Conservation (phyloP, 176 grass and related monocot genomes). For the Cenchrus purpureus region DNA sequence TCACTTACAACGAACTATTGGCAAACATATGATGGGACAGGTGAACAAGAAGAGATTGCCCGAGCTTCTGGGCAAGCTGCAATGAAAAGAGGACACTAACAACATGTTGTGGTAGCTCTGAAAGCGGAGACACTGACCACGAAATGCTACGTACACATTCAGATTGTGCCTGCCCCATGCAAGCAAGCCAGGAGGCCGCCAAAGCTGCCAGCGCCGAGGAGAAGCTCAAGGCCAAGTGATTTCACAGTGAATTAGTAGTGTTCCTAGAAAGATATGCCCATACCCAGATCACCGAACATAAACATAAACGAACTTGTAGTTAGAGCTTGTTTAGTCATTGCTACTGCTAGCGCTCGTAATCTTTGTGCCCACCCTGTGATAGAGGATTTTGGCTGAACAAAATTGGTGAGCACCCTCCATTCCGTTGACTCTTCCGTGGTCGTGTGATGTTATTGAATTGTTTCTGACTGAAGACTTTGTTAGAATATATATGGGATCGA, state of each 20-base stretch:
- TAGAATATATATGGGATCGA: not conserved
- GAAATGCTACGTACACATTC: too few species aligned
- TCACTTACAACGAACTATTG: too few species aligned
- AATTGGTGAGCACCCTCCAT: not conserved
- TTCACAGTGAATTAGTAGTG: not conserved
- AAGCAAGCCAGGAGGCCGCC: conserved; percentile 19
- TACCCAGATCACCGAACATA: not conserved
- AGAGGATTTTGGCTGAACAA: not conserved
- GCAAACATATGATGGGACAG: too few species aligned
- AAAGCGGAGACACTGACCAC: too few species aligned
- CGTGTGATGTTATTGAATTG: too few species aligned
- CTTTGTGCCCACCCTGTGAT: not conserved
- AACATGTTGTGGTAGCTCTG: too few species aligned
- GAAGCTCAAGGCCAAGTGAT: conserved; percentile 62
- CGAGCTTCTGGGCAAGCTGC: too few species aligned
- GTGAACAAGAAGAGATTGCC: too few species aligned
- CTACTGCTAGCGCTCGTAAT: not conserved
- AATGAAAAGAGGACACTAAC: too few species aligned
- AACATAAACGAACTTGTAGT: not conserved
- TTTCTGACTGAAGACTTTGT: not conserved
- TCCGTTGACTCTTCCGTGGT: not conserved
- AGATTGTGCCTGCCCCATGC: too few species aligned
- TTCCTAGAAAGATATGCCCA: not conserved
- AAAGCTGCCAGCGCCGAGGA: conserved; percentile 46
- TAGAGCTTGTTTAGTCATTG: not conserved